phyloP scores from a whole-genome alignment of 2,329 filamentous ascomycete species.

The Alternaria atra region DNA sequence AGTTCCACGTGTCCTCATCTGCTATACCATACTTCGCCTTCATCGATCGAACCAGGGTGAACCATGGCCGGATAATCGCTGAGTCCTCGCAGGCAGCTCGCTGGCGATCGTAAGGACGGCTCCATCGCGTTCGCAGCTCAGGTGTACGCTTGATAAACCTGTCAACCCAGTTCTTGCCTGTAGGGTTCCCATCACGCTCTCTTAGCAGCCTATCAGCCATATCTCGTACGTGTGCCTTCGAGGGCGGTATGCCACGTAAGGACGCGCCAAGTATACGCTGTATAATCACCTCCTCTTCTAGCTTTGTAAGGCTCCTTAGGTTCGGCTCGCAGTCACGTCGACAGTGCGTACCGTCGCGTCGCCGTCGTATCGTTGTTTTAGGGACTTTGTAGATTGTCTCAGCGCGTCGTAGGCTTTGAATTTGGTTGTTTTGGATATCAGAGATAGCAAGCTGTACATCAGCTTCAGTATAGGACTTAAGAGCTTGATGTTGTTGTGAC shows the following conservation, averaged over 20 bases:
- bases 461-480: neutral
- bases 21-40: too few relatives aligned
- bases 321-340: constrained; percentile 25
- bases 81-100: too few relatives aligned
- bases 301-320: constrained; percentile 19
- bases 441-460: constrained; percentile 13
- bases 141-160: constrained; percentile 22
- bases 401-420: constrained; percentile 6
- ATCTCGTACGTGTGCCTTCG: constrained; percentile 1
- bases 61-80: too few relatives aligned
- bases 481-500: constrained; percentile 7
- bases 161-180: constrained; percentile 24
- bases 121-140: too few relatives aligned
- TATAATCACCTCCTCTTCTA: constrained; percentile 27
- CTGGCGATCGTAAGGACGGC: too few relatives aligned
- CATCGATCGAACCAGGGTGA: too few relatives aligned
- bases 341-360: neutral
- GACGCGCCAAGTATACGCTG: constrained; percentile 16
- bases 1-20: too few relatives aligned
- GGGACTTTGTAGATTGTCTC: constrained; percentile 7
- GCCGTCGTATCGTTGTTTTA: neutral
- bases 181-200: constrained; percentile 11
- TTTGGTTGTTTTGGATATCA: neutral
- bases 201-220: too few relatives aligned
- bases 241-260: neutral